Evolutionary conservation across 345 rosid genomes (phyloP).

Genomic region (Ceriops tagal): DNA sequence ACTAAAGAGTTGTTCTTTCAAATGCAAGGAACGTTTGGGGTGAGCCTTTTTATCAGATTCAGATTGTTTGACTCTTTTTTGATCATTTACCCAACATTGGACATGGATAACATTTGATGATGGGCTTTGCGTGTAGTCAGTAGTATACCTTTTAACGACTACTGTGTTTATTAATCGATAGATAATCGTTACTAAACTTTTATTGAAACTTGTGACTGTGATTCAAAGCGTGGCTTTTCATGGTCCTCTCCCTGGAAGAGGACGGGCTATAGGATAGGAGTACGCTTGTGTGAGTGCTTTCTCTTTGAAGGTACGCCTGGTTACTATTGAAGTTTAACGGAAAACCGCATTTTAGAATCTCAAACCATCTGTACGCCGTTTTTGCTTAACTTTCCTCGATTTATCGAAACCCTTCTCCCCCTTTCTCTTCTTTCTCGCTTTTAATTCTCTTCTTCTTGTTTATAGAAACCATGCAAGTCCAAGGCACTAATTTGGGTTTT

Average conservation of each 20-base stretch:
- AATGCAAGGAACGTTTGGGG: too few relatives aligned
- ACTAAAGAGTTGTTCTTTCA: too few relatives aligned
- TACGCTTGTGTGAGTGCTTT: neutral
- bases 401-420: neutral
- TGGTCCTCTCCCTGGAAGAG: conserved; percentile 21
- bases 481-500: neutral
- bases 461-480: conserved; percentile 17
- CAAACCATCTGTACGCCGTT: neutral
- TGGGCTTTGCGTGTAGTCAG: too few relatives aligned
- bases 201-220: conserved; percentile 13
- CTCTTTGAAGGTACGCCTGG: conserved; percentile 23
- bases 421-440: neutral
- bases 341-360: conserved; percentile 21
- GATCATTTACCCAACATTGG: too few relatives aligned
- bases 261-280: too few relatives aligned
- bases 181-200: neutral
- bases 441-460: conserved; percentile 3
- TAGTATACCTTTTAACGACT: too few relatives aligned
- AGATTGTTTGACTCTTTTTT: too few relatives aligned
- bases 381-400: neutral
- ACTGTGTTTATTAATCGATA: neutral
- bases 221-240: conserved; percentile 44
- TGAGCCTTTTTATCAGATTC: too few relatives aligned
- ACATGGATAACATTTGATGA: too few relatives aligned
- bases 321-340: conserved; percentile 35